Percentiles rank a stretch among this genome's conserved stretches.
Conservation (phyloP, 2,329 filamentous ascomycete species). For the Phyllosticta capitalensis region DNA sequence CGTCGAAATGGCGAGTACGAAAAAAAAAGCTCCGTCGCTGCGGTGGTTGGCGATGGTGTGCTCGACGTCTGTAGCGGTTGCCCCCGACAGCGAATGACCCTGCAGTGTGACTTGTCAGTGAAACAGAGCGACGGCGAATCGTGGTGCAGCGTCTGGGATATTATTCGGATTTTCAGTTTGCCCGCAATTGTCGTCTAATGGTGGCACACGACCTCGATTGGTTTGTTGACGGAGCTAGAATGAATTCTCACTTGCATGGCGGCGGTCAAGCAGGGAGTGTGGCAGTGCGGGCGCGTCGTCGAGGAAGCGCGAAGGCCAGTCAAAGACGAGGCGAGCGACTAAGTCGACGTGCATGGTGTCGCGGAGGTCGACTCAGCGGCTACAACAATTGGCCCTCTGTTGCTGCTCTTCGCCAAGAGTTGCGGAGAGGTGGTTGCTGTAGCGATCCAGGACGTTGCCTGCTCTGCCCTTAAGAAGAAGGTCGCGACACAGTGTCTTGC, state of each 20-base stretch:
- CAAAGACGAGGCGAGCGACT: neutral
- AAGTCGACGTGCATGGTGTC: neutral
- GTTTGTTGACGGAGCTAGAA: neutral
- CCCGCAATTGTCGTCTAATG: neutral
- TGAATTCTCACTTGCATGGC: neutral
- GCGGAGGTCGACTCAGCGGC: neutral
- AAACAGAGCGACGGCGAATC: neutral
- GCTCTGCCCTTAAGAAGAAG: slow-evolving; percentile 12
- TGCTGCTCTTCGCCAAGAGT: neutral
- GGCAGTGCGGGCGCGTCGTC: neutral
- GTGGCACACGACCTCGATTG: neutral
- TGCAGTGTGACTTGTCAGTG: neutral
- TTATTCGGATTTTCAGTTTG: neutral
- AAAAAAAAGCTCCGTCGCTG: neutral
- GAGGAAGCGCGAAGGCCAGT: neutral
- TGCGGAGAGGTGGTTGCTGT: neutral
- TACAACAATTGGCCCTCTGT: neutral
- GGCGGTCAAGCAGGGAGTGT: neutral
- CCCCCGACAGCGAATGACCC: neutral
- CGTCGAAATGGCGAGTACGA: neutral
- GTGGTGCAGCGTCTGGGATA: neutral
- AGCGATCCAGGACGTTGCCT: neutral
- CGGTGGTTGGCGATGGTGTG: neutral
- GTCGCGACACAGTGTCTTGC: slow-evolving; percentile 14
- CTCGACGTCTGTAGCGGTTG: neutral